Evolutionary conservation across 1,284 basidiomycete species (phyloP).

Genomic region (Vanrija pseudolonga): DNA sequence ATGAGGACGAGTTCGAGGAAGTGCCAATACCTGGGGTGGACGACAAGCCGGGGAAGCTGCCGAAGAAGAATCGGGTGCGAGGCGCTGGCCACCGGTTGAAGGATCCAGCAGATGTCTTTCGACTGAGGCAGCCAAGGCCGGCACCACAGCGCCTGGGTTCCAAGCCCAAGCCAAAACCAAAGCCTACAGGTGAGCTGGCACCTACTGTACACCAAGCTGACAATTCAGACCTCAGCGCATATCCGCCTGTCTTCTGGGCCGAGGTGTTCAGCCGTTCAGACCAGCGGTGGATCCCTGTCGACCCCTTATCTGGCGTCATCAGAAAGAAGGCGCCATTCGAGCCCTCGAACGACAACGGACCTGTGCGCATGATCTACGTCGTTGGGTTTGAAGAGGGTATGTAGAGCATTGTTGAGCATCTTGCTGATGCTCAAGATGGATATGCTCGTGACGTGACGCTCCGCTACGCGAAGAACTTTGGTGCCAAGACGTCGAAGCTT

Average conservation of each 20-base stretch:
- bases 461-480: constrained; percentile 69
- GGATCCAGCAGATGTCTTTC: constrained; percentile 42
- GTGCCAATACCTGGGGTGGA: constrained; percentile 33
- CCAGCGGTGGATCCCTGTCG: constrained; percentile 86
- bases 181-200: constrained; percentile 23
- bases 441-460: constrained; percentile 56
- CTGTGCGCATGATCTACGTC: constrained; percentile 90
- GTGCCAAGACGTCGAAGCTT: constrained; percentile 74
- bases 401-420: constrained; percentile 23
- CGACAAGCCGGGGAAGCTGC: constrained; percentile 4
- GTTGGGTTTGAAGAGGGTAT: constrained; percentile 90
- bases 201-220: not conserved
- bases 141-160: constrained; percentile 25
- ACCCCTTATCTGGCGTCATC: constrained; percentile 75
- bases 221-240: constrained; percentile 33
- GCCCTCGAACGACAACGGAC: constrained; percentile 57
- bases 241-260: constrained; percentile 93
- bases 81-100: constrained; percentile 25
- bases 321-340: constrained; percentile 81
- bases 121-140: constrained; percentile 28
- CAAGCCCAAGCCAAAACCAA: constrained; percentile 31
- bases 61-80: constrained; percentile 51
- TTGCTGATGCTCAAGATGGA: constrained; percentile 48
- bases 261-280: constrained; percentile 94
- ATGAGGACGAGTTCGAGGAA: constrained; percentile 46